A percentile compares a stretch with the other conserved stretches of the same genome.
Evolutionary conservation across 495 filamentous ascomycete species (phyloP).

Genomic region (Hapsidospora chrysogenum): DNA sequence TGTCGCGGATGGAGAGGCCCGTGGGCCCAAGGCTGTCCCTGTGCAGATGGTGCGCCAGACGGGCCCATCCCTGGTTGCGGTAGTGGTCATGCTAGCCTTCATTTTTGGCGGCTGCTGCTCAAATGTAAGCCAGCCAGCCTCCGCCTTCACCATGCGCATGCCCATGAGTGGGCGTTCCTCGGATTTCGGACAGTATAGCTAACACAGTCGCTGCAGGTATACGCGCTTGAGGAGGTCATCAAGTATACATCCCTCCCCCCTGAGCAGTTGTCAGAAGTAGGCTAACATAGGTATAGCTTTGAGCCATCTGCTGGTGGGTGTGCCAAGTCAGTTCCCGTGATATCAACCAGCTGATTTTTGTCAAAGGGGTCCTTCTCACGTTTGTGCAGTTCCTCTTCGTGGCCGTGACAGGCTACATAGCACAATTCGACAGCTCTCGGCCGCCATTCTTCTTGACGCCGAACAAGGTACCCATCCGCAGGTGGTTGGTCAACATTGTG

Average conservation of each 20-base stretch:
- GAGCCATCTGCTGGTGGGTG: slow-evolving; percentile 41
- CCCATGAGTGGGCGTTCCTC: slow-evolving; percentile 9
- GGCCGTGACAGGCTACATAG: slow-evolving; percentile 58
- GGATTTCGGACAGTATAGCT: slow-evolving; percentile 1
- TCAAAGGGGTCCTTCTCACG: slow-evolving; percentile 69
- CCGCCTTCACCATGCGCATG: too few relatives aligned
- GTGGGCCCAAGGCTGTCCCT: too few relatives aligned
- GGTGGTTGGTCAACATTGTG: slow-evolving; percentile 77
- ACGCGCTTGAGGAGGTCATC: slow-evolving; percentile 87
- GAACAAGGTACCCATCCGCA: slow-evolving; percentile 65
- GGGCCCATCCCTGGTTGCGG: slow-evolving; percentile 49
- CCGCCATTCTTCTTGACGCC: slow-evolving; percentile 52
- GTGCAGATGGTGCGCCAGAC: slow-evolving; percentile 40
- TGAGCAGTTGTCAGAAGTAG: slow-evolving; percentile 6
- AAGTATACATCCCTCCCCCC: slow-evolving; percentile 36
- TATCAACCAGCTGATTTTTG: slow-evolving; percentile 5
- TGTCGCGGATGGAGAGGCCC: too few relatives aligned
- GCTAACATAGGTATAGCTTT: slow-evolving; percentile 19
- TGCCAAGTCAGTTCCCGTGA: slow-evolving; percentile 2
- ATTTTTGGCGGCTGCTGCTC: slow-evolving; percentile 98
- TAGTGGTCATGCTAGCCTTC: slow-evolving; percentile 57
- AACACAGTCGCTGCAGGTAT: slow-evolving; percentile 13
- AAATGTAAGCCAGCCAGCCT: slow-evolving; percentile 74
- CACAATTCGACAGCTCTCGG: slow-evolving; percentile 41
- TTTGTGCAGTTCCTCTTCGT: slow-evolving; percentile 88